Conservation (phyloP, 2,329 filamentous ascomycete species). For the Scolecobasidium constrictum region DNA sequence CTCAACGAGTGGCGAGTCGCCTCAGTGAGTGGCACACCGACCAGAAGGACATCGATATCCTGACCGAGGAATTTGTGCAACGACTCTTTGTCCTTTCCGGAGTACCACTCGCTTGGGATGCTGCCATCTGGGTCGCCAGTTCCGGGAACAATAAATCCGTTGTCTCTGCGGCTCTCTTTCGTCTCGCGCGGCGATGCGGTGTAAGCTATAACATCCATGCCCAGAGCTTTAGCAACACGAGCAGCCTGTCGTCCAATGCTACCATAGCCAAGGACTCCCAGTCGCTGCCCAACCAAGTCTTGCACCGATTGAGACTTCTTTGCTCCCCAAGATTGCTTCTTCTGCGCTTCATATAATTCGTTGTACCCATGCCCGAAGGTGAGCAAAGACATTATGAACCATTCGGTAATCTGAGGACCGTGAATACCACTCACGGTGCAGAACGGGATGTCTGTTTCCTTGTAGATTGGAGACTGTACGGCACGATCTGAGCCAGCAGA, state of each 20-base stretch:
- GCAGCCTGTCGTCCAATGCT: slow-evolving; percentile 51
- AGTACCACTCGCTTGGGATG: slow-evolving; percentile 46
- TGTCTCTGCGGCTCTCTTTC: slow-evolving; percentile 51
- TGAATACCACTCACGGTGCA: slow-evolving; percentile 47
- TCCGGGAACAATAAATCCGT: slow-evolving; percentile 55
- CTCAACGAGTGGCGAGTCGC: slow-evolving; percentile 44
- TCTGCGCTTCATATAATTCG: slow-evolving; percentile 46
- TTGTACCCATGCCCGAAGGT: slow-evolving; percentile 46
- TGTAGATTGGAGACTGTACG: slow-evolving; percentile 41
- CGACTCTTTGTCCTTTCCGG: slow-evolving; percentile 39
- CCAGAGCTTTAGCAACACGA: slow-evolving; percentile 50
- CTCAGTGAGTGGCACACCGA: slow-evolving; percentile 46
- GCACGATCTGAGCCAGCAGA: slow-evolving; percentile 48
- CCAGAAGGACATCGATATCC: slow-evolving; percentile 45
- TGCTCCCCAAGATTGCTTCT: slow-evolving; percentile 40
- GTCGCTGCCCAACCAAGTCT: slow-evolving; percentile 46
- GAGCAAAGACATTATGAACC: slow-evolving; percentile 52
- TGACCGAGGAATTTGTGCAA: slow-evolving; percentile 44
- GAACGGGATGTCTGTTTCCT: slow-evolving; percentile 39
- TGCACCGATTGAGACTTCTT: slow-evolving; percentile 26
- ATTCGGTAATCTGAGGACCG: slow-evolving; percentile 56
- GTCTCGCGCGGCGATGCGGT: slow-evolving; percentile 60
- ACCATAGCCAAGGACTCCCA: slow-evolving; percentile 53
- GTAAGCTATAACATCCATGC: slow-evolving; percentile 64
- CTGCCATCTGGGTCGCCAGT: slow-evolving; percentile 50